Percentiles rank a stretch among this genome's conserved stretches.
Evolutionary conservation across 495 filamentous ascomycete genomes (phyloP).

Genomic region (Jackrogersella multiformis): DNA sequence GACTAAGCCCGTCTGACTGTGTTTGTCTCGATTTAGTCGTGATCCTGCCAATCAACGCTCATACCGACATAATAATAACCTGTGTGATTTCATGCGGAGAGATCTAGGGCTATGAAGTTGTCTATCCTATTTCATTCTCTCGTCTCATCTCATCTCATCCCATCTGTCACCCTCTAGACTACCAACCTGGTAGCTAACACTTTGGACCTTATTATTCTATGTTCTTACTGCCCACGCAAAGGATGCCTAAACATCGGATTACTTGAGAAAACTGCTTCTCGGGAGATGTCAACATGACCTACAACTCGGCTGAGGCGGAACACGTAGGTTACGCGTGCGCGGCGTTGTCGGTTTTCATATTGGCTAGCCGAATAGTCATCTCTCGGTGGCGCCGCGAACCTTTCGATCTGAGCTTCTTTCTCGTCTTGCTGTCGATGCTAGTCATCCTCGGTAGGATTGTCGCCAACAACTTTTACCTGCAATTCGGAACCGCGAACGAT

Average conservation of each 20-base stretch:
- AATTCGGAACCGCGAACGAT: slow-evolving; percentile 38
- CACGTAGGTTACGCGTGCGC: slow-evolving; percentile 35
- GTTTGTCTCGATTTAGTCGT: slow-evolving; percentile 6
- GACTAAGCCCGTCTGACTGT: slow-evolving; percentile 19
- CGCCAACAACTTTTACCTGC: slow-evolving; percentile 32
- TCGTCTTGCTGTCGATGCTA: slow-evolving; percentile 37
- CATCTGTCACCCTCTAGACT: no score
- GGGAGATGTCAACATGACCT: slow-evolving; percentile 18
- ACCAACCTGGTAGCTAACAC: no score
- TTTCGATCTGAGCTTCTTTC: slow-evolving; percentile 35
- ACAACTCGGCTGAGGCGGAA: slow-evolving; percentile 25
- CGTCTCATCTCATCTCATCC: not conserved
- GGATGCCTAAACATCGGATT: slow-evolving; percentile 9
- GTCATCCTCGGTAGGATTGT: slow-evolving; percentile 35
- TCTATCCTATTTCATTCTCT: slow-evolving; percentile 6
- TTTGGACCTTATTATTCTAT: not conserved
- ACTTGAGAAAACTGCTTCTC: slow-evolving; percentile 5
- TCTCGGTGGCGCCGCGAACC: slow-evolving; percentile 42
- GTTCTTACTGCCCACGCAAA: not conserved
- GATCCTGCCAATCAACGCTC: slow-evolving; percentile 1
- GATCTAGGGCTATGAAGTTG: slow-evolving; percentile 1
- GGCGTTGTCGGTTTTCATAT: slow-evolving; percentile 33
- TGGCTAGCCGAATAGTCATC: slow-evolving; percentile 28
- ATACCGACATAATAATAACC: slow-evolving; percentile 11
- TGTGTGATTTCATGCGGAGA: slow-evolving; percentile 26